A percentile compares a stretch with the other conserved stretches of the same genome.
Evolutionary conservation across 1,284 basidiomycete species (phyloP).

Genomic region (Tylopilus orsonianus): DNA sequence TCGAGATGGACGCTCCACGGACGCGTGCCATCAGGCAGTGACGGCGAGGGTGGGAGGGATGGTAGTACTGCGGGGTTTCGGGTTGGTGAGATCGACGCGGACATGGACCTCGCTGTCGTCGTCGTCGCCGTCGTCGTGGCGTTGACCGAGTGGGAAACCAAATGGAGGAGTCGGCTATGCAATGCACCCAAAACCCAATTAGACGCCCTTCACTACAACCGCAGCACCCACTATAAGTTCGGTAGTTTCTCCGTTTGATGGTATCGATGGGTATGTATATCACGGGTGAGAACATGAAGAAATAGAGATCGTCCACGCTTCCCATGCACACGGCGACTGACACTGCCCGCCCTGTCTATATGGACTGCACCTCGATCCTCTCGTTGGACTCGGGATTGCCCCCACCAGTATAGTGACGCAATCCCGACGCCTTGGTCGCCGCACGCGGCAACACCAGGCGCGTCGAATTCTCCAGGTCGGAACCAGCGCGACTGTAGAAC

Average conservation of each 20-base stretch:
- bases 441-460: conserved; percentile 50
- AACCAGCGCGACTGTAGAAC: conserved; percentile 43
- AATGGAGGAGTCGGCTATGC: conserved; percentile 14
- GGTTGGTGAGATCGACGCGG: conserved; percentile 17
- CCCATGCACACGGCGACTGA: conserved; percentile 32
- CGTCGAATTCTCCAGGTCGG: conserved; percentile 60
- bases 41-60: conserved; percentile 42
- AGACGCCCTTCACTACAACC: background rate
- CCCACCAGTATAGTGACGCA: conserved; percentile 34
- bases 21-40: conserved; percentile 38
- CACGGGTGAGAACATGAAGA: background rate
- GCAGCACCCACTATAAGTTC: no score
- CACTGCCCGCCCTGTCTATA: background rate
- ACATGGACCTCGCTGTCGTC: conserved; percentile 22
- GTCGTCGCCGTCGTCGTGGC: conserved; percentile 12
- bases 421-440: conserved; percentile 50
- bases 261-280: no score
- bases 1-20: conserved; percentile 35
- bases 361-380: background rate
- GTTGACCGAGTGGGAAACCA: conserved; percentile 4
- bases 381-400: background rate
- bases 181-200: conserved; percentile 12
- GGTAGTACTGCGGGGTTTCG: conserved; percentile 26
- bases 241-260: no score
- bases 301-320: conserved; percentile 16